Evolutionary conservation across 495 filamentous ascomycete genomes (phyloP).

Genomic region (Pseudomonodictys pantanalensis): DNA sequence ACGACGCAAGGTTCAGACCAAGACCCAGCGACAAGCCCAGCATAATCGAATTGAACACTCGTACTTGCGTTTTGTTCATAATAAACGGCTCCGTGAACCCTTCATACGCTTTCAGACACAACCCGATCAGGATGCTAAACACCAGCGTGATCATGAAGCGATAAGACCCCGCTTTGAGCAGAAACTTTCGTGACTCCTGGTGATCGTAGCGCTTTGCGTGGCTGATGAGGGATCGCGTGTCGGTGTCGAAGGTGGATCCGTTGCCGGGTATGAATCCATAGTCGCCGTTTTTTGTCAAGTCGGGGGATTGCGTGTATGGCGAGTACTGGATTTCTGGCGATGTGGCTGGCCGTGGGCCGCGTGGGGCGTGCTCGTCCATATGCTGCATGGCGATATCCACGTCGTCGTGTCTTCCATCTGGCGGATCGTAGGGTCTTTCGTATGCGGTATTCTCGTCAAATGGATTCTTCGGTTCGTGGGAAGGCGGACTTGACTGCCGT

Average conservation of each 20-base stretch:
- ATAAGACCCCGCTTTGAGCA: slow-evolving; percentile 13
- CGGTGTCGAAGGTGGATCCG: slow-evolving; percentile 9
- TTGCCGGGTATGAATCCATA: not conserved
- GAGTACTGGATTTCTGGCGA: not conserved
- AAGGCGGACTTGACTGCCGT: too few species aligned
- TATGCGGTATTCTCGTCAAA: too few species aligned
- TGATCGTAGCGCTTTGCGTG: slow-evolving; percentile 22
- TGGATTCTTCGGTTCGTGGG: too few species aligned
- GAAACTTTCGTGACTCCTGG: slow-evolving; percentile 21
- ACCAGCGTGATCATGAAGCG: slow-evolving; percentile 20
- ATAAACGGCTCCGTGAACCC: slow-evolving; percentile 11
- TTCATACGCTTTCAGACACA: slow-evolving; percentile 25
- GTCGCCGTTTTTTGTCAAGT: not conserved
- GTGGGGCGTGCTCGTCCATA: slow-evolving; percentile 18
- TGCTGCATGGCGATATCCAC: slow-evolving; percentile 13
- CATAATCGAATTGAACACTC: slow-evolving; percentile 30
- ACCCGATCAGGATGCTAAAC: slow-evolving; percentile 16
- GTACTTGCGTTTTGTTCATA: slow-evolving; percentile 3
- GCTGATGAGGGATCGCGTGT: slow-evolving; percentile 14
- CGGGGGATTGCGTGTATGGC: not conserved
- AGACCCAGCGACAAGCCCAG: slow-evolving; percentile 28
- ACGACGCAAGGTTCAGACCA: slow-evolving; percentile 33
- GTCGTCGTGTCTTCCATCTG: not conserved
- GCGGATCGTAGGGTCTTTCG: slow-evolving; percentile 4
- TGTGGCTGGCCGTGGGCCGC: too few species aligned